Evolutionary conservation across 345 rosid species (phyloP).

Genomic region (Passiflora organensis): DNA sequence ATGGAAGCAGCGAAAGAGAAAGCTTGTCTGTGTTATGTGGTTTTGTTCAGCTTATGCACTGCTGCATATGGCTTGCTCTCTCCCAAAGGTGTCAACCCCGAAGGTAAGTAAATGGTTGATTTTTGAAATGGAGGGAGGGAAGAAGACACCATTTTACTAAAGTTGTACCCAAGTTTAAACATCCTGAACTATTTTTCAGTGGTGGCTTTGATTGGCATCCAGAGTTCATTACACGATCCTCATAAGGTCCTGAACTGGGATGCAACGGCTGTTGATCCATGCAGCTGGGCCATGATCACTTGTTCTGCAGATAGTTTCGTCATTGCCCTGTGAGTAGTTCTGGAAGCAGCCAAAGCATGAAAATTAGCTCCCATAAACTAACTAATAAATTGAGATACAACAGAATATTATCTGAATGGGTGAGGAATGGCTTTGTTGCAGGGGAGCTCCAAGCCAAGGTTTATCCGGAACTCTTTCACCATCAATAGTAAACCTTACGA

Average conservation of each 20-base stretch:
- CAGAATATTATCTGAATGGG: background rate
- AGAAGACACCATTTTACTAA: too few species aligned
- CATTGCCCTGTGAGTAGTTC: constrained; percentile 57
- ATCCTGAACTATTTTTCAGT: too few species aligned
- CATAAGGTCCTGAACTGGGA: constrained; percentile 71
- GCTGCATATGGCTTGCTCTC: constrained; percentile 59
- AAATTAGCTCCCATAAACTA: background rate
- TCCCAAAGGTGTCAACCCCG: constrained; percentile 74
- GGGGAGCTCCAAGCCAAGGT: constrained; percentile 80
- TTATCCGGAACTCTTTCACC: constrained; percentile 68
- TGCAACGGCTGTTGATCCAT: constrained; percentile 74
- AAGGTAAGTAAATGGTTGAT: constrained; percentile 58
- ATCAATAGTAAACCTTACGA: constrained; percentile 69
- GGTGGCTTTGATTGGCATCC: constrained; percentile 66
- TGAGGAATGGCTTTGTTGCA: constrained; percentile 27
- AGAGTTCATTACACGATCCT: constrained; percentile 49
- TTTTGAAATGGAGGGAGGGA: background rate
- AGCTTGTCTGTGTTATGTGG: constrained; percentile 18
- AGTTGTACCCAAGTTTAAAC: too few species aligned
- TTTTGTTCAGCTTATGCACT: constrained; percentile 32
- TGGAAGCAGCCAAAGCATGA: background rate
- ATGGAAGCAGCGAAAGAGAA: constrained; percentile 34
- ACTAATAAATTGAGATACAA: background rate
- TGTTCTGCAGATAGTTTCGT: constrained; percentile 68
- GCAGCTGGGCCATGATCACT: constrained; percentile 72